Evolutionary conservation across 1,284 basidiomycete species (phyloP).

Genomic region (Apiotrichum mycotoxinovorans): DNA sequence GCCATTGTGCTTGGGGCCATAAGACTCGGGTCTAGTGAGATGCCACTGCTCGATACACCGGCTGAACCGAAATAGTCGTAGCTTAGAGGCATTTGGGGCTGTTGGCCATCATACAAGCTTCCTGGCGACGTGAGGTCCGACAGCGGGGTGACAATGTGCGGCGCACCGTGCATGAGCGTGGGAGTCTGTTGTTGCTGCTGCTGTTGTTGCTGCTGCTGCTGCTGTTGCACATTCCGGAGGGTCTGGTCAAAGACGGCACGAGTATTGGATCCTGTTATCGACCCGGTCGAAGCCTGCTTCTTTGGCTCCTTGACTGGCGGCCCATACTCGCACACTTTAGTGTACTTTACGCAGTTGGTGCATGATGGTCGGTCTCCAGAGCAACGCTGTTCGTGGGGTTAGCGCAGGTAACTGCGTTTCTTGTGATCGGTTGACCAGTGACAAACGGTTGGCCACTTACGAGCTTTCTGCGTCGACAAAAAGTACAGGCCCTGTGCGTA

Average conservation of each 20-base stretch:
- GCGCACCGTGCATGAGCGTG: not conserved
- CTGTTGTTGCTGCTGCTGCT: too few relatives aligned
- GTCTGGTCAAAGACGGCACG: not conserved
- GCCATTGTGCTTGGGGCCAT: not conserved
- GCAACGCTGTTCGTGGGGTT: slow-evolving; percentile 27
- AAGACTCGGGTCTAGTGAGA: not conserved
- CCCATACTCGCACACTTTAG: slow-evolving; percentile 39
- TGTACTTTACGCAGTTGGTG: slow-evolving; percentile 39
- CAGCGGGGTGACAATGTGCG: not conserved
- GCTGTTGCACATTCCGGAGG: not conserved
- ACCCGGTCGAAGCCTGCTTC: not conserved
- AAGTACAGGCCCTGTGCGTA: slow-evolving; percentile 36
- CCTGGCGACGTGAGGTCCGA: not conserved
- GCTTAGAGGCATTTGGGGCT: not conserved
- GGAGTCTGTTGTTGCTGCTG: not conserved
- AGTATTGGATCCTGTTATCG: not conserved
- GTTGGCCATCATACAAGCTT: not conserved
- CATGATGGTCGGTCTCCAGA: slow-evolving; percentile 37
- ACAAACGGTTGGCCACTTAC: slow-evolving; percentile 20
- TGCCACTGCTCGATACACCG: not conserved
- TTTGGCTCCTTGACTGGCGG: slow-evolving; percentile 16
- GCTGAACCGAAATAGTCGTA: not conserved
- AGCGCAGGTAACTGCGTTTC: not conserved
- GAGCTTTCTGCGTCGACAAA: slow-evolving; percentile 42
- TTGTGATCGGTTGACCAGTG: not conserved